Evolutionary conservation across 169 alveolate genomes (phyloP).

Genomic region (Plasmodium vivax): DNA sequence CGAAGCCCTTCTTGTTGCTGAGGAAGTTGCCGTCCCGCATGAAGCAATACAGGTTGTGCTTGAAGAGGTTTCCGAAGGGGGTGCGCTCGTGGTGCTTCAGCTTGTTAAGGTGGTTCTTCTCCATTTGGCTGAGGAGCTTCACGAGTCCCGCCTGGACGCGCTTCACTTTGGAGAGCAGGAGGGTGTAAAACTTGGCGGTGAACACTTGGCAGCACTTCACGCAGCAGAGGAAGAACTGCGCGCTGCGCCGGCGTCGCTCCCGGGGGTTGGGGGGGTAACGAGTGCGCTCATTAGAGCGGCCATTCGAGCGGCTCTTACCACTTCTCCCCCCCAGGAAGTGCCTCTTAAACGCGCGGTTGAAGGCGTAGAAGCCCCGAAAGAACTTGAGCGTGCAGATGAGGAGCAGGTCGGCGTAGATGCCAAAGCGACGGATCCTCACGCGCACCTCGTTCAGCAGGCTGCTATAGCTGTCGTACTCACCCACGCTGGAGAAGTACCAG

Average conservation of each 20-base stretch:
- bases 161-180: background rate
- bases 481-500: background rate
- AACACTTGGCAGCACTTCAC: background rate
- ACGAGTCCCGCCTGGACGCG: background rate
- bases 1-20: background rate
- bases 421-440: background rate
- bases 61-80: background rate
- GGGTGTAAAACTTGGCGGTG: background rate
- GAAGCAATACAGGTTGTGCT: background rate
- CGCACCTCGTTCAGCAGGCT: background rate
- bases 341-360: background rate
- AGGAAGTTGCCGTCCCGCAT: background rate
- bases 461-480: background rate
- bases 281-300: too few species aligned
- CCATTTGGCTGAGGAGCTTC: background rate
- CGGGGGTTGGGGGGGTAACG: too few species aligned
- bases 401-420: background rate
- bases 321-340: background rate
- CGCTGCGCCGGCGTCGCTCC: background rate
- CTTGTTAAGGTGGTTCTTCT: background rate
- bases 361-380: constrained; percentile 2
- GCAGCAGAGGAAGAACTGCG: background rate
- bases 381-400: background rate
- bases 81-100: background rate
- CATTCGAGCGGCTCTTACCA: too few species aligned